Base-by-base conservation (phyloP, 495 filamentous ascomycete genomes). In the Elasticomyces elasticus region DNA sequence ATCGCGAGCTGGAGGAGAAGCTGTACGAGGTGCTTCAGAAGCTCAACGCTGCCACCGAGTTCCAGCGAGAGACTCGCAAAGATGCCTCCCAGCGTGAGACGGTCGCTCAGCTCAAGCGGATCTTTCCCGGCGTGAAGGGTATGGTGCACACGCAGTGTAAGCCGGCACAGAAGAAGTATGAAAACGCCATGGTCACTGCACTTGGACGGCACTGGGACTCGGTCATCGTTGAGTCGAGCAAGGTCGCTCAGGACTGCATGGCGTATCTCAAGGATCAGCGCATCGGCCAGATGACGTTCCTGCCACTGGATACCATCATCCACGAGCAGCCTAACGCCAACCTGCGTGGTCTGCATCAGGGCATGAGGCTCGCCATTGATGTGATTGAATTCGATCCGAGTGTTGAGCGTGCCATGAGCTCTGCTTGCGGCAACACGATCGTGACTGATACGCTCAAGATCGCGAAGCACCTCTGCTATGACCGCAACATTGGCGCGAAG, bases 251-350 rank as follows among this genome's bases (percentile, higher is more conserved):
- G 57, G 88, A 96, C 56, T 97, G 90, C 64, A 91, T 99, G 40
- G 83, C 94, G 62, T 92, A 94, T 67, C 78, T 97, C 43, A 87
- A 88, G 54, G 89, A 95, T 50, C 89, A 96, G 64, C 81, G 85
- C 30, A 79, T 82, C 20, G 82, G 86, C 23, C 86, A 88, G 56
- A 82, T 89, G 52, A 96, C 86, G 1, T 97, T 97, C 68, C 85
- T 97, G 51, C 92, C 92, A 0, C 76, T 97, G 12, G 92, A 99
- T 70, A 95, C 94, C 23, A 95, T 99, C 63, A 92, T 96, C 60
- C 87, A 94, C 63, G 88, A 84, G 63, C 80, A 85, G 10, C 76
- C 88, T 52, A 92, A 94, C 64, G 87, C 88, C 12, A 90, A 86
- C 58, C 68, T 97, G 38, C 96, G 96, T 71, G 86, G 89, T 38